These are phyloP conservation scores for Dactylellina parvicollis DNA, from an alignment of 2,329 filamentous ascomycete genomes.

Conservation along the genomic window DNA sequence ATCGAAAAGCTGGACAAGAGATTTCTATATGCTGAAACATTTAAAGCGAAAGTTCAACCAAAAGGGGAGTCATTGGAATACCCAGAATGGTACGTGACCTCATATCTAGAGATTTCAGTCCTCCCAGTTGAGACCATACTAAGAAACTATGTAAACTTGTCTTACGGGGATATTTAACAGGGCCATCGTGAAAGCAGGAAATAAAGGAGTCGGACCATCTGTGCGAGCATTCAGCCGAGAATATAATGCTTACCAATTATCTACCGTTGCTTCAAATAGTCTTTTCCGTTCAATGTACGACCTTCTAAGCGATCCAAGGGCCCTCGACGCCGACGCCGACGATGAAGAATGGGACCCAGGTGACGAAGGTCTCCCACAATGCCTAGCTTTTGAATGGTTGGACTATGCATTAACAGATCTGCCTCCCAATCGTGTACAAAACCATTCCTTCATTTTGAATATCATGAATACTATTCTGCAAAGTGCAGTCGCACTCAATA, in stretches of 20 bases:
- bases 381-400: slow-evolving; percentile 33
- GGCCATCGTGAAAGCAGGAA: slow-evolving; percentile 28
- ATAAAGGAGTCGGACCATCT: slow-evolving; percentile 23
- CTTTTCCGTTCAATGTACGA: slow-evolving; percentile 30
- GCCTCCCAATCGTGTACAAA: slow-evolving; percentile 18
- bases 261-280: slow-evolving; percentile 20
- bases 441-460: slow-evolving; percentile 18
- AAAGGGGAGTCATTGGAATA: slow-evolving; percentile 14
- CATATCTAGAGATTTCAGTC: slow-evolving; percentile 16
- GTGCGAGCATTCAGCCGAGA: slow-evolving; percentile 24
- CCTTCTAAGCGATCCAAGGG: slow-evolving; percentile 27
- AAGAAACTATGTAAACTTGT: slow-evolving; percentile 14
- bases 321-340: slow-evolving; percentile 18
- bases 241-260: slow-evolving; percentile 29
- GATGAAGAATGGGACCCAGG: slow-evolving; percentile 21
- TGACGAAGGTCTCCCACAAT: slow-evolving; percentile 24
- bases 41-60: slow-evolving; percentile 28
- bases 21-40: slow-evolving; percentile 31
- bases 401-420: slow-evolving; percentile 18
- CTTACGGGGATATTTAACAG: slow-evolving; percentile 21
- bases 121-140: slow-evolving; percentile 11
- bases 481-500: slow-evolving; percentile 31
- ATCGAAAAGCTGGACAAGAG: slow-evolving; percentile 23
- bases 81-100: slow-evolving; percentile 18
- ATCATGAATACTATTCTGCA: slow-evolving; percentile 32